A percentile compares a stretch with the other conserved stretches of the same genome.
phyloP scores from a whole-genome alignment of 2,329 filamentous ascomycete species.

The Ceratocystis albifundus region DNA sequence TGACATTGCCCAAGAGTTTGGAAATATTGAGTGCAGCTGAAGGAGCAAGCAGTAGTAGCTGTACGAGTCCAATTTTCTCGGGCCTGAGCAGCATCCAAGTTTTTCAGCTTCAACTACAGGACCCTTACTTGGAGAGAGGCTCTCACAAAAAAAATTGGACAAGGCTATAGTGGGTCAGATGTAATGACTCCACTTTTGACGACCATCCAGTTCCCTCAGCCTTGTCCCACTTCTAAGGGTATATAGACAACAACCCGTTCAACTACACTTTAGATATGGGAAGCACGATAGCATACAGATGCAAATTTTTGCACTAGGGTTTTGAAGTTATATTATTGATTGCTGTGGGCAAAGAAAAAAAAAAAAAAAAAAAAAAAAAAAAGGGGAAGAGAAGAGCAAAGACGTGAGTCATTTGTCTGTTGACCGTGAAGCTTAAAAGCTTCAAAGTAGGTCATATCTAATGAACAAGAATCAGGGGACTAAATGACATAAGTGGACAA shows the following conservation, averaged over 20 bases:
- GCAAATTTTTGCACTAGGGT: neutral
- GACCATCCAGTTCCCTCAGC: neutral
- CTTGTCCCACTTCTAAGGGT: neutral
- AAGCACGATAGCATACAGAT: neutral
- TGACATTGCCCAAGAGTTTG: neutral
- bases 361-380: no score
- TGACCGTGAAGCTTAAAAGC: neutral
- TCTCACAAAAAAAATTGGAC: slow-evolving; percentile 11
- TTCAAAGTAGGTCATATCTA: neutral
- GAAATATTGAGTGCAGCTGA: neutral
- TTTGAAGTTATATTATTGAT: neutral
- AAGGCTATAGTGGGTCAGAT: slow-evolving; percentile 10
- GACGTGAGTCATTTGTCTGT: neutral
- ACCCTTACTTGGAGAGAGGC: neutral
- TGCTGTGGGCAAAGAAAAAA: neutral
- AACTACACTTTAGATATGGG: neutral
- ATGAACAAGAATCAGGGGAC: neutral
- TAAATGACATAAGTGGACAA: neutral
- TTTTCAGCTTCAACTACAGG: neutral
- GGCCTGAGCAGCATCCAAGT: neutral
- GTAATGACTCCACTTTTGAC: slow-evolving; percentile 11
- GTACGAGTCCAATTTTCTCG: neutral
- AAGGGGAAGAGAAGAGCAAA: neutral
- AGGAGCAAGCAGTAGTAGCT: neutral
- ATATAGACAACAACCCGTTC: neutral